Conservation (phyloP, 2,329 filamentous ascomycete species). For the Exophiala sp. region DNA sequence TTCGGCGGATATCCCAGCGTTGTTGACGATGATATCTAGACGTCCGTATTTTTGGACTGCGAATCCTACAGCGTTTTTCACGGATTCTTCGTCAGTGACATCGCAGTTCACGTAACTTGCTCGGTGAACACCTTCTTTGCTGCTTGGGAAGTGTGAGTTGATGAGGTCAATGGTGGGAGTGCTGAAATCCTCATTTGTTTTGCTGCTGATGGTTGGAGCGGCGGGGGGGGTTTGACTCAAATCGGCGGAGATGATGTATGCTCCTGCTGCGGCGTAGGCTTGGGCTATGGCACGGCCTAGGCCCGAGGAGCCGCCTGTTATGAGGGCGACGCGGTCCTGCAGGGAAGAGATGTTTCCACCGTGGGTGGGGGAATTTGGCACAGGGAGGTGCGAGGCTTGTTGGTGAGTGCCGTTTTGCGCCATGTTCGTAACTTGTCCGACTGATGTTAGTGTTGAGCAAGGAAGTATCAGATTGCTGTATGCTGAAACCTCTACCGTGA, state of each 20-base stretch:
- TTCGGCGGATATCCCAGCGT: constrained; percentile 28
- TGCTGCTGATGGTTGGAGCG: constrained; percentile 26
- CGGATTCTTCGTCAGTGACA: constrained; percentile 20
- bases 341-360: constrained; percentile 20
- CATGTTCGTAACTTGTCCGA: too few relatives aligned
- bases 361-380: neutral
- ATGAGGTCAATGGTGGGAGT: constrained; percentile 26
- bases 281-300: constrained; percentile 48
- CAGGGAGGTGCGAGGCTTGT: too few relatives aligned
- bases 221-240: constrained; percentile 12
- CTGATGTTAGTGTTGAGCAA: too few relatives aligned
- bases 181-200: constrained; percentile 20
- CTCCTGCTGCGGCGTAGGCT: constrained; percentile 41
- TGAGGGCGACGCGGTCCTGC: constrained; percentile 38
- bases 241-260: constrained; percentile 45
- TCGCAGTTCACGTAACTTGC: constrained; percentile 20
- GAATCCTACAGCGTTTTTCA: constrained; percentile 73
- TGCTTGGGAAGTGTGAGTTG: constrained; percentile 18
- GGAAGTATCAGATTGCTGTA: too few relatives aligned
- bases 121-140: neutral
- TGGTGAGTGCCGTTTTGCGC: too few relatives aligned
- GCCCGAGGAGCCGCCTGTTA: constrained; percentile 48
- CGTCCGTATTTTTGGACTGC: constrained; percentile 78
- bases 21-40: constrained; percentile 30
- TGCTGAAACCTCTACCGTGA: too few relatives aligned